Conservation (phyloP, 805 yeast genomes). For the Barnettozyma wickerhamii region DNA sequence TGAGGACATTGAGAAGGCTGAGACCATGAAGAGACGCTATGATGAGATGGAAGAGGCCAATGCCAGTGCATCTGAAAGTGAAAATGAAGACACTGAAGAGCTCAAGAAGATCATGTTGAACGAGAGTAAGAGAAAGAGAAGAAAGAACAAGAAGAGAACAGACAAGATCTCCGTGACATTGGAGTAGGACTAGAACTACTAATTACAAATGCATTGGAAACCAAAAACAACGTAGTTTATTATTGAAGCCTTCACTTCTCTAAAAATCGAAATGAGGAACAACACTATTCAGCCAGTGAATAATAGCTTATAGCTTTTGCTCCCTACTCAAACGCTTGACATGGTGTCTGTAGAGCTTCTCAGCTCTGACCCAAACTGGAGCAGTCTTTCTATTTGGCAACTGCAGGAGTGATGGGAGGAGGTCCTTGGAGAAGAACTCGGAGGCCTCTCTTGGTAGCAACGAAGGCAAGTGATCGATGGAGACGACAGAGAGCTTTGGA, state of each 20-base stretch:
- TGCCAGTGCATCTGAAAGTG: constrained; percentile 59
- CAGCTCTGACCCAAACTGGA: constrained; percentile 91
- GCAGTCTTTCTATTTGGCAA: constrained; percentile 78
- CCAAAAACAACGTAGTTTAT: background rate
- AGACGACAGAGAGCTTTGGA: constrained; percentile 84
- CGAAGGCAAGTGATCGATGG: constrained; percentile 95
- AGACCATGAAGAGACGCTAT: constrained; percentile 59
- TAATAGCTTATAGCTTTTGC: constrained; percentile 35
- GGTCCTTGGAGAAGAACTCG: constrained; percentile 81
- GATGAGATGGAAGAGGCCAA: constrained; percentile 31
- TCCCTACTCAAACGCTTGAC: constrained; percentile 62
- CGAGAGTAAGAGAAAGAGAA: constrained; percentile 31
- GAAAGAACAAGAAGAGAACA: constrained; percentile 33
- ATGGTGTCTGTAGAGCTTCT: constrained; percentile 76
- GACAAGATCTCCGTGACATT: constrained; percentile 51
- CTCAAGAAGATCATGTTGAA: constrained; percentile 49
- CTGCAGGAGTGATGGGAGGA: constrained; percentile 83
- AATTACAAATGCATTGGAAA: background rate
- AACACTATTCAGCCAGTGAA: no score
- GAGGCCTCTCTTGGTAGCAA: constrained; percentile 96
- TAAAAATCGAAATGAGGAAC: no score
- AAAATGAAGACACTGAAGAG: constrained; percentile 71
- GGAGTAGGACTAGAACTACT: constrained; percentile 37
- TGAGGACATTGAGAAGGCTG: constrained; percentile 72
- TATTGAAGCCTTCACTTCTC: no score